Conservation (phyloP, 371 early-diverging fungal species). For the Rhizopus stolonifer region DNA sequence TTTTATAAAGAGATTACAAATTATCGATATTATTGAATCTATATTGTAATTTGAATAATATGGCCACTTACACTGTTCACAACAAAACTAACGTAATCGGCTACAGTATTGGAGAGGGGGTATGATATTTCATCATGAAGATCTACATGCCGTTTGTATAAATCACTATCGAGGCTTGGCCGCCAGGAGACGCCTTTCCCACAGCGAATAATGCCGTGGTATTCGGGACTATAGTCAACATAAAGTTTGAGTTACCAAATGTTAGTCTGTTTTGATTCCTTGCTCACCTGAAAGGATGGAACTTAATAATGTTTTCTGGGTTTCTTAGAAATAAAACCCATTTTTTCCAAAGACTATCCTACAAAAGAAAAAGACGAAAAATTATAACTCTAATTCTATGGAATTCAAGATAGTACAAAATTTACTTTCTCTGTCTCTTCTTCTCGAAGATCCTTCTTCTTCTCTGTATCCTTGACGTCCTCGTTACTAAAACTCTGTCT, state of each 20-base stretch:
- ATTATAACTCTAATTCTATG: constrained; percentile 1
- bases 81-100: constrained; percentile 1
- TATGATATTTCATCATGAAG: background rate
- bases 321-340: background rate
- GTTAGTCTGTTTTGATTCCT: constrained; percentile 5
- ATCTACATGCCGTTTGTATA: constrained; percentile 3
- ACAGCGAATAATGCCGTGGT: constrained; percentile 8
- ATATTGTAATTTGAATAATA: constrained; percentile 1
- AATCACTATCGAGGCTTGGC: constrained; percentile 1
- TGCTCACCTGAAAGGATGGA: constrained; percentile 5
- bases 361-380: constrained; percentile 1
- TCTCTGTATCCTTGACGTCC: background rate
- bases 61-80: constrained; percentile 4
- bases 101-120: background rate
- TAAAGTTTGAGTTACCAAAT: constrained; percentile 1
- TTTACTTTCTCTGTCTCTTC: constrained; percentile 2
- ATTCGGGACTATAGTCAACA: constrained; percentile 1
- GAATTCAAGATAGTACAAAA: constrained; percentile 4
- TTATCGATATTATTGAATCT: background rate
- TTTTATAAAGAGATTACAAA: constrained; percentile 7
- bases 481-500: constrained; percentile 2
- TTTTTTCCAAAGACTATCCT: constrained; percentile 1
- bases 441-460: background rate
- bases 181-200: constrained; percentile 10
- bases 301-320: constrained; percentile 1